Evolutionary conservation across 768 basidiomycete species (phyloP).

Genomic region (Boletus tomentosulus): DNA sequence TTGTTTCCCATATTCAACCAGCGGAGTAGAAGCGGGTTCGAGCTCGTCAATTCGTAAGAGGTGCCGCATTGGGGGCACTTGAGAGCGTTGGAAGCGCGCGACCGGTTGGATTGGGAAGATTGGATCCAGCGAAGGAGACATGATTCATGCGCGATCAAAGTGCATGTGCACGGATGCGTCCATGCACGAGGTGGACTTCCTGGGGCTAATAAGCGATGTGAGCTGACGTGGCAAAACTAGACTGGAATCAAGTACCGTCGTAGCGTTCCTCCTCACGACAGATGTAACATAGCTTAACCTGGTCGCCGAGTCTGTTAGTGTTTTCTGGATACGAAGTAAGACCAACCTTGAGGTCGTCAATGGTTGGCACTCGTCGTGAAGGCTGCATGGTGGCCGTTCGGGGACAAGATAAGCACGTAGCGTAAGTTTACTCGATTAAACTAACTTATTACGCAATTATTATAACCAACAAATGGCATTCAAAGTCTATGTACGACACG

Average conservation of each 20-base stretch:
- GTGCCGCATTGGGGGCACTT: constrained; percentile 79
- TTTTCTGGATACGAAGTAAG: not conserved
- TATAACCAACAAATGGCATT: constrained; percentile 13
- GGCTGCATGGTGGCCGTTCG: constrained; percentile 20
- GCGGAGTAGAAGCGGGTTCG: constrained; percentile 50
- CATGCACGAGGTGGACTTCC: constrained; percentile 53
- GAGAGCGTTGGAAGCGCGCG: constrained; percentile 56
- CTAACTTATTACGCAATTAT: not conserved
- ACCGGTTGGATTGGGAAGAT: constrained; percentile 56
- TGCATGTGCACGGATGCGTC: constrained; percentile 80
- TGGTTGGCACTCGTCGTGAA: constrained; percentile 28
- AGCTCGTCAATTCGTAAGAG: constrained; percentile 62
- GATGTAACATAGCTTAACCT: constrained; percentile 78
- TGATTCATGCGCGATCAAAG: constrained; percentile 73
- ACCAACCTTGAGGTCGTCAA: constrained; percentile 32
- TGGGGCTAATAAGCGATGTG: constrained; percentile 29
- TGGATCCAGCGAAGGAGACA: constrained; percentile 81
- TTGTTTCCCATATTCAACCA: constrained; percentile 50
- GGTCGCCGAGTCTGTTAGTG: constrained; percentile 3
- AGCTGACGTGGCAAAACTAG: not conserved
- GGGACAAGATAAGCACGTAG: not conserved
- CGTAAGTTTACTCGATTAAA: no score
- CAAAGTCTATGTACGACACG: constrained; percentile 19
- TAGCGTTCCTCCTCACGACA: constrained; percentile 68
- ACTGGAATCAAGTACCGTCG: constrained; percentile 31